Evolutionary conservation across 257 asterid species (phyloP).

Genomic region (Solanum bulbocastanum): DNA sequence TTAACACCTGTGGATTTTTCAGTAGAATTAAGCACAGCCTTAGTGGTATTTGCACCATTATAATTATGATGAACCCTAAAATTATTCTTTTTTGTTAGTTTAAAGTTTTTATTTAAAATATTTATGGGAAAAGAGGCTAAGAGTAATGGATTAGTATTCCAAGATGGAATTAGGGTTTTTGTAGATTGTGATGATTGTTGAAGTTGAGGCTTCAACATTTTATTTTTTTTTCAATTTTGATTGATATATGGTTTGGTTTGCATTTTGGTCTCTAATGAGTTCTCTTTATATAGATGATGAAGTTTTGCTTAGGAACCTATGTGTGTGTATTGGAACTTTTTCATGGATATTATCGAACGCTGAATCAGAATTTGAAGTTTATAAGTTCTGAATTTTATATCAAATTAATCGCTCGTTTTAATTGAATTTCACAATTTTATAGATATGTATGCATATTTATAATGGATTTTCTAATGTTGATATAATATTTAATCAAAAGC

Average conservation of each 20-base stretch:
- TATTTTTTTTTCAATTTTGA: neutral
- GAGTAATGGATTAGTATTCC: neutral
- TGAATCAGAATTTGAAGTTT: neutral
- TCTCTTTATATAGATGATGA: neutral
- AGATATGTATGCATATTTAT: no score
- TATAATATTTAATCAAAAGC: neutral
- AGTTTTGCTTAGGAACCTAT: neutral
- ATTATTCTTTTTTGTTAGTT: neutral
- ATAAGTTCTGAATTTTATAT: neutral
- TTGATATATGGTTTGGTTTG: neutral
- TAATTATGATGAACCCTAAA: neutral
- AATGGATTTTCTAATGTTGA: neutral
- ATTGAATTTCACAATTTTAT: neutral
- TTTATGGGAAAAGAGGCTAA: neutral
- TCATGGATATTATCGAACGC: neutral
- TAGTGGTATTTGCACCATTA: neutral
- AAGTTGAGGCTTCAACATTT: neutral
- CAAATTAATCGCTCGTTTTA: neutral
- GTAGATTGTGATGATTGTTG: neutral
- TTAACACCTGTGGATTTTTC: conserved; percentile 17
- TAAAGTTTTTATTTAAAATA: neutral
- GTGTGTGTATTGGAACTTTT: neutral
- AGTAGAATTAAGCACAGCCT: conserved; percentile 9
- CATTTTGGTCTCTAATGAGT: neutral
- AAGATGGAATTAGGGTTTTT: neutral